Percentiles rank a stretch among this genome's conserved stretches.
These are phyloP conservation scores for Diaporthe velutina DNA, from an alignment of 2,329 filamentous ascomycete species.

Conservation along the genomic window DNA sequence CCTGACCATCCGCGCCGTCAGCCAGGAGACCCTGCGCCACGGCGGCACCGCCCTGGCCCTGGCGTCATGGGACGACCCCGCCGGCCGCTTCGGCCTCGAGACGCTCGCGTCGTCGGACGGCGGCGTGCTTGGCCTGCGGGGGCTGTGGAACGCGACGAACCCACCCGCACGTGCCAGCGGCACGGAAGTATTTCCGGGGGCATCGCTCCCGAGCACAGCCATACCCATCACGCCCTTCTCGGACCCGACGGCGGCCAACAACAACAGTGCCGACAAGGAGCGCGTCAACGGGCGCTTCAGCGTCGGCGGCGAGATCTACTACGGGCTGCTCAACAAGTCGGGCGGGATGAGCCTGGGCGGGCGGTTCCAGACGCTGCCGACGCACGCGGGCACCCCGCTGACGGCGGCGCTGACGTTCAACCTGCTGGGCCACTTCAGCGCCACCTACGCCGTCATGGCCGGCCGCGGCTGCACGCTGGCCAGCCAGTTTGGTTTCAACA, in stretches of 20 bases:
- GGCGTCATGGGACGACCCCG: slow-evolving; percentile 83
- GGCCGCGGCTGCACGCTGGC: slow-evolving; percentile 82
- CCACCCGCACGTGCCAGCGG: slow-evolving; percentile 43
- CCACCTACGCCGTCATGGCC: slow-evolving; percentile 91
- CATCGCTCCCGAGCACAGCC: slow-evolving; percentile 37
- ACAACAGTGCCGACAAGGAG: slow-evolving; percentile 58
- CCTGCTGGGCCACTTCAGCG: slow-evolving; percentile 92
- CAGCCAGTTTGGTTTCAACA: slow-evolving; percentile 95
- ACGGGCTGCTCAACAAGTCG: slow-evolving; percentile 93
- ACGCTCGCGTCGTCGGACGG: slow-evolving; percentile 94
- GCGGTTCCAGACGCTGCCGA: slow-evolving; percentile 88
- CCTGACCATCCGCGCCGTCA: slow-evolving; percentile 84
- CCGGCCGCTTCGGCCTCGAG: slow-evolving; percentile 82
- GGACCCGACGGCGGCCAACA: background rate
- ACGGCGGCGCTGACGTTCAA: slow-evolving; percentile 95
- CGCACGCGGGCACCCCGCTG: slow-evolving; percentile 86
- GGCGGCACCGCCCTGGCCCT: slow-evolving; percentile 82
- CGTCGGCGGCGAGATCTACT: slow-evolving; percentile 93
- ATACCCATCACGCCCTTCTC: background rate
- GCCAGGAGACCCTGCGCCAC: slow-evolving; percentile 77
- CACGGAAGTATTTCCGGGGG: slow-evolving; percentile 26
- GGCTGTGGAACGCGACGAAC: slow-evolving; percentile 79
- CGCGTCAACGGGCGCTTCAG: slow-evolving; percentile 86
- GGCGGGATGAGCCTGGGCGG: slow-evolving; percentile 90
- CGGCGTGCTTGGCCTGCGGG: slow-evolving; percentile 86